phyloP scores from a whole-genome alignment of 345 rosid genomes.

The Viola odorata region DNA sequence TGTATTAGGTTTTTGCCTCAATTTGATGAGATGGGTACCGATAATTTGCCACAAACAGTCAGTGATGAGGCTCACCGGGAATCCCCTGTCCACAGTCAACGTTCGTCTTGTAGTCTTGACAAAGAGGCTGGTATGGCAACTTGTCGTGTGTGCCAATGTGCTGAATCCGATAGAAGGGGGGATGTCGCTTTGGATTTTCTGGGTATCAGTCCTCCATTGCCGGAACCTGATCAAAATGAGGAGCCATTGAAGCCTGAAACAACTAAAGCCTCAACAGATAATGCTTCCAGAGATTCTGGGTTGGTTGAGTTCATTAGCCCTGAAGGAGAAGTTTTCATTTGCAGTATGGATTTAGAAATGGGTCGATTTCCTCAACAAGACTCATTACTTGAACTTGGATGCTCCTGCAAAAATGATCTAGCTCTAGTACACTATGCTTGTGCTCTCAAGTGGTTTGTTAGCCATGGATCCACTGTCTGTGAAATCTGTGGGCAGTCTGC shows the following conservation, averaged over 20 bases:
- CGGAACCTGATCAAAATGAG: slow-evolving; percentile 35
- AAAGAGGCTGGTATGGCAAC: slow-evolving; percentile 57
- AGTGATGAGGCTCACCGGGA: slow-evolving; percentile 35
- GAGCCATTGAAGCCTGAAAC: slow-evolving; percentile 26
- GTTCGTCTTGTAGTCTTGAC: slow-evolving; percentile 54
- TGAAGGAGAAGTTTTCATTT: slow-evolving; percentile 72
- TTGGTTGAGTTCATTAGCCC: slow-evolving; percentile 62
- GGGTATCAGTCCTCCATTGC: slow-evolving; percentile 56
- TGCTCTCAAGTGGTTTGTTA: slow-evolving; percentile 95
- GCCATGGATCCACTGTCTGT: slow-evolving; percentile 86
- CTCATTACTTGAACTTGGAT: slow-evolving; percentile 73
- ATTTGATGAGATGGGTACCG: slow-evolving; percentile 55
- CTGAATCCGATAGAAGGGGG: slow-evolving; percentile 82
- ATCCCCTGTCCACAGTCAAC: slow-evolving; percentile 36
- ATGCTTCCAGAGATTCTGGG: slow-evolving; percentile 34
- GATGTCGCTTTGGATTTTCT: slow-evolving; percentile 69
- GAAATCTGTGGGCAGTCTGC: slow-evolving; percentile 81
- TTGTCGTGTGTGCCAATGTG: slow-evolving; percentile 96
- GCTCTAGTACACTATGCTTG: slow-evolving; percentile 89
- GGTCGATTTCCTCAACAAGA: slow-evolving; percentile 49
- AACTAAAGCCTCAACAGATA: slow-evolving; percentile 23
- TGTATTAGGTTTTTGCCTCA: background rate
- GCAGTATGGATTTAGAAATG: slow-evolving; percentile 66
- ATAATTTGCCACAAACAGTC: slow-evolving; percentile 37
- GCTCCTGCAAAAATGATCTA: slow-evolving; percentile 88